Percentiles rank a stretch among this genome's conserved stretches.
Conservation (phyloP, 2,329 filamentous ascomycete species). For the Lizonia empirigonia region DNA sequence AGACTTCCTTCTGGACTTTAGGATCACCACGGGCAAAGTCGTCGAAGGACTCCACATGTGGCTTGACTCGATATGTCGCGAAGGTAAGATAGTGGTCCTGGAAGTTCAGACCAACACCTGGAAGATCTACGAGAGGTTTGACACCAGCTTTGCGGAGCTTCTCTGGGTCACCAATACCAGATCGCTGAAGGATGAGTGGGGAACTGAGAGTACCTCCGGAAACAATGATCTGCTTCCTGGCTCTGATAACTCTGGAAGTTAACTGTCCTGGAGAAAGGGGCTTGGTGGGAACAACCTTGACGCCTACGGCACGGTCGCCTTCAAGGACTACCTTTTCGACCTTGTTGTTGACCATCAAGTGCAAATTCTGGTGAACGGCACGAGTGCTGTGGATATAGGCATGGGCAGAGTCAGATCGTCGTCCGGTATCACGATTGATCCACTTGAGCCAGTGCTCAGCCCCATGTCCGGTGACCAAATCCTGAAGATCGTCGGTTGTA, state of each 20-base stretch:
- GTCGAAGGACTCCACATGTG: constrained; percentile 77
- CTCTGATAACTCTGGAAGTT: constrained; percentile 64
- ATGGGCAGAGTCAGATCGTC: constrained; percentile 77
- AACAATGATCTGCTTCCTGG: constrained; percentile 75
- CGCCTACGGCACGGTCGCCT: constrained; percentile 72
- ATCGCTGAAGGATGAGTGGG: constrained; percentile 75
- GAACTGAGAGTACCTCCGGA: constrained; percentile 75
- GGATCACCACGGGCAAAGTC: constrained; percentile 78
- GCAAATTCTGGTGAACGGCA: constrained; percentile 71
- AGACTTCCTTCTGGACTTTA: constrained; percentile 73
- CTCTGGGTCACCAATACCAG: constrained; percentile 73
- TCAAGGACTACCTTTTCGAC: constrained; percentile 77
- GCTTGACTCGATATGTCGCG: constrained; percentile 73
- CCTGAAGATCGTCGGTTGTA: constrained; percentile 76
- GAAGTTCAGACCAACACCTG: constrained; percentile 77
- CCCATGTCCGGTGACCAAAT: constrained; percentile 69
- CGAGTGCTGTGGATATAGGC: constrained; percentile 79
- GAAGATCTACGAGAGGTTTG: constrained; percentile 71
- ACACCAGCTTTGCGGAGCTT: constrained; percentile 72
- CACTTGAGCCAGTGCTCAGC: constrained; percentile 86
- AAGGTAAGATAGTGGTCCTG: constrained; percentile 78
- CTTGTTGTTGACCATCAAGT: constrained; percentile 76
- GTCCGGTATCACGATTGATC: constrained; percentile 74
- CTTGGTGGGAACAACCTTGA: constrained; percentile 73
- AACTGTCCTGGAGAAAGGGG: constrained; percentile 62